phyloP scores from a whole-genome alignment of 345 rosid genomes.

The Eucalyptus curtisii region DNA sequence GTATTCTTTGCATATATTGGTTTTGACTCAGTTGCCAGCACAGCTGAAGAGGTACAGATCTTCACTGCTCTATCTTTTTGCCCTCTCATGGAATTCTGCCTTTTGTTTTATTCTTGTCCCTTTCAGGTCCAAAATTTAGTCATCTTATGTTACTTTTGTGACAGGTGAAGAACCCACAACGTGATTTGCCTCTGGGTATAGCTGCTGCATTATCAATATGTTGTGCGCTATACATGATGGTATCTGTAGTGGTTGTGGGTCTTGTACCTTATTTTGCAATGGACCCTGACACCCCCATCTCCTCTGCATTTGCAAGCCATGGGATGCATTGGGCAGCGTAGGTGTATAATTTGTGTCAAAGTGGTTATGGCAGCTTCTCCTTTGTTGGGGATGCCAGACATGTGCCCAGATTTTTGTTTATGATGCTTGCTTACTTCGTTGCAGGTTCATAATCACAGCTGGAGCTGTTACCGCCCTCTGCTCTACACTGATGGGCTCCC shows the following conservation, averaged over 20 bases:
- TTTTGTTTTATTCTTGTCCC: neutral
- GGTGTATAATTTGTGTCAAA: conserved; percentile 10
- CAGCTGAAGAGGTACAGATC: conserved; percentile 85
- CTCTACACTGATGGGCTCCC: conserved; percentile 86
- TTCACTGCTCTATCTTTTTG: neutral
- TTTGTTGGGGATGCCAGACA: neutral
- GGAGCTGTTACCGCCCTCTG: conserved; percentile 97
- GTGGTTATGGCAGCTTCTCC: neutral
- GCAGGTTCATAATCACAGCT: conserved; percentile 67
- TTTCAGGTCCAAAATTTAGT: neutral
- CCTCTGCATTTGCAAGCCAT: conserved; percentile 80
- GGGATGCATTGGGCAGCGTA: conserved; percentile 99
- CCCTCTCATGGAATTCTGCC: neutral
- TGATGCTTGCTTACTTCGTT: neutral
- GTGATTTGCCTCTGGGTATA: conserved; percentile 93
- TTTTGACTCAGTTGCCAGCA: conserved; percentile 95
- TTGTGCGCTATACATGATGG: conserved; percentile 88
- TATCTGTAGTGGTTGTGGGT: conserved; percentile 85
- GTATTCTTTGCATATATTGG: conserved; percentile 96
- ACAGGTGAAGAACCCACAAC: conserved; percentile 96
- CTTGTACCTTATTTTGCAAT: conserved; percentile 85
- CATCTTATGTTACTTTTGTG: neutral
- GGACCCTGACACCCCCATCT: conserved; percentile 99
- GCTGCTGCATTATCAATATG: conserved; percentile 77
- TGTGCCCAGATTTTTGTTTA: neutral